Evolutionary conservation across 345 rosid species (phyloP), one percentile per base, ranked within the genome.

Genomic region (Rhizophora mangle): DNA sequence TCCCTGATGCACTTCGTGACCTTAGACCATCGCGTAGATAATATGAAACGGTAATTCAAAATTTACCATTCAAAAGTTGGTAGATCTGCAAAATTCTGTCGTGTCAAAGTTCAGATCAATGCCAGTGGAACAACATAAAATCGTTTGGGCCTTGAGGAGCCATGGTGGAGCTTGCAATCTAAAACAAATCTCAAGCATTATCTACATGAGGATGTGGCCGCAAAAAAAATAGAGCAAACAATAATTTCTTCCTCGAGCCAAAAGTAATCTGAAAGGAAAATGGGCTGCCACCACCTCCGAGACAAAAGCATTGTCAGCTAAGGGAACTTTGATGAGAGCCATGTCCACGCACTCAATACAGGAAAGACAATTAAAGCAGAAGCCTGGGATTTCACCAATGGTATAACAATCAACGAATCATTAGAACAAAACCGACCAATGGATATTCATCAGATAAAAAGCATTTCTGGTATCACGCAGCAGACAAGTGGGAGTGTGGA

Each of bases 291-390:
- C 64, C 56, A 66, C 62, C 63, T 52, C 47, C n/a, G 8, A 49
- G 29, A 31, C 62, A 55, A 65, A 47, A 60, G 24, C 34, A 53
- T 65, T 71, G 58, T 51, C 58, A 62, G 58, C 79, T 58, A 76
- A 60, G 53, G 36, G 24, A 80, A 65, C 47, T 67, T 65, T 31
- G 87, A 75, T 5, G 81, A 74, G 13, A 82, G 84, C 75, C 85
- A 74, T 76, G 82, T 24, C 91, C 88, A 88, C 21, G 85, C 92
- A 67, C 91, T 73, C 80, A 88, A 74, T 79, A 84, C 60, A 0
- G 96, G 96, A 80, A 93, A 84, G 30, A 85, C 72, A 26, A 89
- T 79, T 49, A 89, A 6, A 26, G 91, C 94, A 75, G 94, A 91
- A 46, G 92, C 98, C 98, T 93, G 84, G 64, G 63, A 81, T 69